phyloP scores from a whole-genome alignment of 257 asterid species.

The Penstemon eatonii region DNA sequence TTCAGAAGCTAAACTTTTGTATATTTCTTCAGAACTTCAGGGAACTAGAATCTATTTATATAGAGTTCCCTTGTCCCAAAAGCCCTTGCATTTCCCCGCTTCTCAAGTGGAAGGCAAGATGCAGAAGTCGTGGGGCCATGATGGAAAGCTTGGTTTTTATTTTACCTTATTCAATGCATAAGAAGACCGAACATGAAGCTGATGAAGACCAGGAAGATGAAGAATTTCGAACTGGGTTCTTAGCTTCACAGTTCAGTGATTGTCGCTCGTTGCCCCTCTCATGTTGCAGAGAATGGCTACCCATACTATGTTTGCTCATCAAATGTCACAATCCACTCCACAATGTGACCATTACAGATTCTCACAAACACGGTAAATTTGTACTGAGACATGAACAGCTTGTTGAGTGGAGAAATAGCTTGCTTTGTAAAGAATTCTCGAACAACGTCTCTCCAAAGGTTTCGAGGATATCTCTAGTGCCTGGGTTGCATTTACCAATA shows the following conservation, averaged over 20 bases:
- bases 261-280: neutral
- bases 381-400: constrained; percentile 21
- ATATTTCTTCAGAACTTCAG: constrained; percentile 31
- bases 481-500: constrained; percentile 16
- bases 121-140: neutral
- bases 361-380: constrained; percentile 14
- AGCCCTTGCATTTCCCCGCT: constrained; percentile 2
- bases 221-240: neutral
- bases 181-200: neutral
- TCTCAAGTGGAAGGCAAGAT: constrained; percentile 21
- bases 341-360: constrained; percentile 20
- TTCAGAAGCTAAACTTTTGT: constrained; percentile 24
- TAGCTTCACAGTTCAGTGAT: neutral
- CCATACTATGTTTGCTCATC: constrained; percentile 22
- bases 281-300: constrained; percentile 18
- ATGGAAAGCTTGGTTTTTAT: constrained; percentile 19
- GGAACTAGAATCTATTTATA: constrained; percentile 27
- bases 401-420: constrained; percentile 23
- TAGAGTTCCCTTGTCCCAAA: constrained; percentile 25
- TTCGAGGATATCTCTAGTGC: neutral
- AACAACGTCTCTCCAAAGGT: neutral
- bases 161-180: neutral
- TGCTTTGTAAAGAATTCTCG: neutral
- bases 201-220: neutral
- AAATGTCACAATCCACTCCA: constrained; percentile 20